Evolutionary conservation across 176 grass and related monocot species (phyloP), one percentile per base, ranked within the genome.

Genomic region (Canna indica): DNA sequence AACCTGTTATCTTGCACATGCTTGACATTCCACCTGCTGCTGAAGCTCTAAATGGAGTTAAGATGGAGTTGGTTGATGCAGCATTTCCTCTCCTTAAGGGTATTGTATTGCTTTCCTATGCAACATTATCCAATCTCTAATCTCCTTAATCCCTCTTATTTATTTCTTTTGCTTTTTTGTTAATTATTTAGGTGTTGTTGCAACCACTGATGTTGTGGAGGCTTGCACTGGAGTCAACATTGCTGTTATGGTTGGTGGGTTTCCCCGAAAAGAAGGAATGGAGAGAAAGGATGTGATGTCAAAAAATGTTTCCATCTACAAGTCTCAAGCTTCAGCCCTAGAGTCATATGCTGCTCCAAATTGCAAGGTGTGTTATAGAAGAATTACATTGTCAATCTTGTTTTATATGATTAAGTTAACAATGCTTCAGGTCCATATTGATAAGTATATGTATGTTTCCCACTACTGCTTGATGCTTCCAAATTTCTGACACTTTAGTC

Each of bases 221-320:
- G 95, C 95, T 47, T 99, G 95, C 80, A 90, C 95, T 82, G 95
- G 90, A 31, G 95, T 94, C 53, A 99, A 79, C 60, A 77, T 99
- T 42, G 86, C 95, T 0, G 82, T 94, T 70, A 99, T 99, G 95
- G 95, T 99, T 86, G 95, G 95, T 86, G 95, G 95, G 64, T 94
- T 99, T 57, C 90, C 90, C n/a, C 85, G 90, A 84, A 94, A 99
- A 74, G 95, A 99, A 74, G 95, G 95, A 47, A 99, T 99, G 95
- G 95, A 99, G 54, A 88, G 95, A 70, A 99, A 99, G 64, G 95
- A 99, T 86, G 90, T 99, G 65, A 99, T 99, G 95, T 83, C 95
- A 0, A 94, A 99, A 79, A 97, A 99, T 84, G 95, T 99, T 58
- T 99, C 95, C 67, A 99, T 99, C 57, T 99, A 99, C 64, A 99